Evolutionary conservation across 805 yeast genomes (phyloP), one percentile per base, ranked within the genome.

Genomic region (Candida andamanensis): DNA sequence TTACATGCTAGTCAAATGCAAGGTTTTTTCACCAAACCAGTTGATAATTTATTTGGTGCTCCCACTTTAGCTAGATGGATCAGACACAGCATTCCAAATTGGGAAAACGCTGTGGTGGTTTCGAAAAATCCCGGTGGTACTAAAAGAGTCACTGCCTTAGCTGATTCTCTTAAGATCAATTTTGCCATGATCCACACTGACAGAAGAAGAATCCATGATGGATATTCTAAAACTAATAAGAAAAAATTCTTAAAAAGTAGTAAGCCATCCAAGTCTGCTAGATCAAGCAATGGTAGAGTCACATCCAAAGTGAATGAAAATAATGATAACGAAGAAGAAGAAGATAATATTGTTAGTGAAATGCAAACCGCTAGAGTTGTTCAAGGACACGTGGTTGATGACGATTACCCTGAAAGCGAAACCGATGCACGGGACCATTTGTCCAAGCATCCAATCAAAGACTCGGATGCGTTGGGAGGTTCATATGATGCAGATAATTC

Each of bases 91-190:
- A 81, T 92, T 29, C 78, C 80, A 22, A 86, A 90, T 52, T 86
- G 85, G 69, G 69, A 76, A 47, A 79, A 80, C 39, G 90, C 95
- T 2, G 98, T 94, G 16, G 95, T 92, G 33, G 98, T 92, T 9
- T 87, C 97, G n/a, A 92, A 92, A 57, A 92, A 92, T 61, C 97
- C 99, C 14, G 99, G 98, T 42, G 98, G 98, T 35, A 89, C 99
- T 14, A 92, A 92, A 58, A 76, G 98, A 45, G 99, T 92, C 33
- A 92, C 99, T 13, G 89, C 97, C 1, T 69, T 92, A 48, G 98
- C 98, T n/a, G 98, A 94, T 63, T 78, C 94, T 23, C 71, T 92
- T 48, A 90, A 90, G 62, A 85, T 92, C 46, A 87, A 92, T 58
- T 92, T 92, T 54, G 99, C 98, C 38, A 90, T 92, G 97, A 90